phyloP scores from a whole-genome alignment of 768 basidiomycete species.

The Hericium coralloides region DNA sequence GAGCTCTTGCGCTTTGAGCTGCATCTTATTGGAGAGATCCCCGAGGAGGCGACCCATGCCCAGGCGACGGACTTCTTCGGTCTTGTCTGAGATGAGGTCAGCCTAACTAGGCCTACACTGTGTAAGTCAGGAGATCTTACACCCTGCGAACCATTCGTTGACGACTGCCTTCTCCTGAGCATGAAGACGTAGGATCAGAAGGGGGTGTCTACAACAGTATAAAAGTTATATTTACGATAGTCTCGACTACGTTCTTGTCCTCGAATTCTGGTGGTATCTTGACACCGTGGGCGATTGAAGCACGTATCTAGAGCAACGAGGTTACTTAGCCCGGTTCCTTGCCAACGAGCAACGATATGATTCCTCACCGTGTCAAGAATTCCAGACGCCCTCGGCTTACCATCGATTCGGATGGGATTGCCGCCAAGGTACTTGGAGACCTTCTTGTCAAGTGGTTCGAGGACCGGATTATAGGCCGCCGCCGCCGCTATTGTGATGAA shows the following conservation, averaged over 20 bases:
- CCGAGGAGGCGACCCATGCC: slow-evolving; percentile 71
- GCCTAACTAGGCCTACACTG: background rate
- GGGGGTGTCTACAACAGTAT: background rate
- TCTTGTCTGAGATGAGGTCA: slow-evolving; percentile 41
- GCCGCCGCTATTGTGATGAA: slow-evolving; percentile 44
- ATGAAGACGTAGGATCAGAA: background rate
- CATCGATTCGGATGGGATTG: slow-evolving; percentile 63
- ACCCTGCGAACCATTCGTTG: slow-evolving; percentile 58
- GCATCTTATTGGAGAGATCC: slow-evolving; percentile 57
- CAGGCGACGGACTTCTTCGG: slow-evolving; percentile 63
- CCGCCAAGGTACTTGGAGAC: slow-evolving; percentile 65
- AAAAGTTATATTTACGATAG: slow-evolving; percentile 37
- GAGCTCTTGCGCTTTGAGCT: slow-evolving; percentile 39
- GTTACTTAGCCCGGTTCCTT: background rate
- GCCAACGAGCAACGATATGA: background rate
- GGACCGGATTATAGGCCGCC: slow-evolving; percentile 46
- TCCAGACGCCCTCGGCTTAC: slow-evolving; percentile 66
- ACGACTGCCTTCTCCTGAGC: slow-evolving; percentile 62
- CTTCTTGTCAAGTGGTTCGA: slow-evolving; percentile 53
- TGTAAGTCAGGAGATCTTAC: background rate
- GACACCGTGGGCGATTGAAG: slow-evolving; percentile 64
- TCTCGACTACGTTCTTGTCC: slow-evolving; percentile 47
- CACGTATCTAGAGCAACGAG: slow-evolving; percentile 39
- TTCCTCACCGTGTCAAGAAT: slow-evolving; percentile 57
- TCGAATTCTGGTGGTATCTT: slow-evolving; percentile 64